Evolutionary conservation across 2,329 filamentous ascomycete species (phyloP).

Genomic region (Exserohilum rostratum): DNA sequence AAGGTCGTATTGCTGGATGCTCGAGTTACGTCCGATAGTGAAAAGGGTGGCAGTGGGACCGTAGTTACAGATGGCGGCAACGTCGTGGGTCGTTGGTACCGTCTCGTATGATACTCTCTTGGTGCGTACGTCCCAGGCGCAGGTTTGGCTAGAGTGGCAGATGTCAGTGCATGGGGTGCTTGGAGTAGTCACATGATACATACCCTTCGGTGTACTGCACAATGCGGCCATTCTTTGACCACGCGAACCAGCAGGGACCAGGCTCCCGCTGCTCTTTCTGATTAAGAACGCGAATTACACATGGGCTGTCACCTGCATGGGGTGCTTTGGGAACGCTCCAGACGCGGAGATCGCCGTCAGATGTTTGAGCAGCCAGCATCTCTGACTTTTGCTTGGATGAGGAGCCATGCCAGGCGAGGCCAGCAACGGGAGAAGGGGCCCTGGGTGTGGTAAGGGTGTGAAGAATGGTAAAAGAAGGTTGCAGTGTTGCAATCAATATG

Average conservation of each 20-base stretch:
- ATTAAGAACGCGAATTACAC: constrained; percentile 86
- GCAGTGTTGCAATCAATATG: constrained; percentile 84
- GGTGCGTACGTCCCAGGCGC: constrained; percentile 97
- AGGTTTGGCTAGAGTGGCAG: constrained; percentile 68
- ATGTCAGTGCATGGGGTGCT: constrained; percentile 26
- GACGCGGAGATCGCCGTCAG: constrained; percentile 89
- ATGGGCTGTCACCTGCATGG: constrained; percentile 73
- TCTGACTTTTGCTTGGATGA: constrained; percentile 96
- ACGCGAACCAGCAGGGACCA: constrained; percentile 93
- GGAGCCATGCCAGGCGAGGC: constrained; percentile 92
- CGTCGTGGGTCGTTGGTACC: constrained; percentile 81
- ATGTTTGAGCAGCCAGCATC: constrained; percentile 92
- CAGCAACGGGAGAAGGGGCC: constrained; percentile 84
- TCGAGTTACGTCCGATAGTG: constrained; percentile 84
- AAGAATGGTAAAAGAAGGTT: constrained; percentile 90
- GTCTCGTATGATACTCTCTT: constrained; percentile 91
- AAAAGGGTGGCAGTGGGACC: constrained; percentile 91
- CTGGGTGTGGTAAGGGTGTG: constrained; percentile 88
- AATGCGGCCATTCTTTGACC: constrained; percentile 97
- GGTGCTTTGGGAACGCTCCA: constrained; percentile 93
- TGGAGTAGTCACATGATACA: constrained; percentile 49
- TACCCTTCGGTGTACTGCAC: constrained; percentile 91
- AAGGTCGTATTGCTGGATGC: constrained; percentile 93
- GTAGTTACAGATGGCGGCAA: constrained; percentile 84
- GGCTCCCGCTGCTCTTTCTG: constrained; percentile 73